Evolutionary conservation across 2,329 filamentous ascomycete genomes (phyloP).

Genomic region (Xylaria hypoxylon): DNA sequence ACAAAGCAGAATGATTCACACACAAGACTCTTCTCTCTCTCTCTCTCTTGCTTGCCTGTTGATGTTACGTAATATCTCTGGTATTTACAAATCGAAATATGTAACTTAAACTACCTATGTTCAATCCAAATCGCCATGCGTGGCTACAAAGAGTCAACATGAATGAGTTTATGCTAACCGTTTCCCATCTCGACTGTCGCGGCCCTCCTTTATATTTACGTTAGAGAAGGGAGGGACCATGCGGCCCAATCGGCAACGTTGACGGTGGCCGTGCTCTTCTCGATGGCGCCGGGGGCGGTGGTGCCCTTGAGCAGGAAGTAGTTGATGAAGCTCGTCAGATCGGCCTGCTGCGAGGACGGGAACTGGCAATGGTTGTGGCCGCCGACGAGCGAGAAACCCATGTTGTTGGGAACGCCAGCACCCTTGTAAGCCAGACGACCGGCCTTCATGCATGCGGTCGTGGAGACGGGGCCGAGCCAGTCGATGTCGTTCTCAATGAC

Average conservation of each 20-base stretch:
- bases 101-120: not conserved
- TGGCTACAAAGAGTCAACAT: slow-evolving; percentile 15
- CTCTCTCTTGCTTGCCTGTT: not conserved
- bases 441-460: slow-evolving; percentile 68
- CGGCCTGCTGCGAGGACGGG: slow-evolving; percentile 62
- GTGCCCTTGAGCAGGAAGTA: slow-evolving; percentile 61
- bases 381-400: slow-evolving; percentile 68
- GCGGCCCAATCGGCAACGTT: slow-evolving; percentile 56
- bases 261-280: slow-evolving; percentile 56
- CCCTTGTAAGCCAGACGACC: slow-evolving; percentile 66
- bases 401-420: slow-evolving; percentile 63
- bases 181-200: not conserved
- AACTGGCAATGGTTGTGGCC: slow-evolving; percentile 68
- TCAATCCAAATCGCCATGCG: not conserved
- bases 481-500: slow-evolving; percentile 69
- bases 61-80: not conserved
- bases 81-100: slow-evolving; percentile 14
- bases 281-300: slow-evolving; percentile 51
- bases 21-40: not conserved
- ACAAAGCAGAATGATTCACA: not conserved
- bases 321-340: slow-evolving; percentile 66
- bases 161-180: not conserved
- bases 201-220: slow-evolving; percentile 39
- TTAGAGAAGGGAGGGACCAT: slow-evolving; percentile 55
- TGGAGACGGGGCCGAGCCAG: slow-evolving; percentile 68